Percentiles rank a stretch among this genome's conserved stretches.
These are phyloP conservation scores for Lathyrus oleraceus DNA, from an alignment of 306 rosid species.

Conservation along the genomic window DNA sequence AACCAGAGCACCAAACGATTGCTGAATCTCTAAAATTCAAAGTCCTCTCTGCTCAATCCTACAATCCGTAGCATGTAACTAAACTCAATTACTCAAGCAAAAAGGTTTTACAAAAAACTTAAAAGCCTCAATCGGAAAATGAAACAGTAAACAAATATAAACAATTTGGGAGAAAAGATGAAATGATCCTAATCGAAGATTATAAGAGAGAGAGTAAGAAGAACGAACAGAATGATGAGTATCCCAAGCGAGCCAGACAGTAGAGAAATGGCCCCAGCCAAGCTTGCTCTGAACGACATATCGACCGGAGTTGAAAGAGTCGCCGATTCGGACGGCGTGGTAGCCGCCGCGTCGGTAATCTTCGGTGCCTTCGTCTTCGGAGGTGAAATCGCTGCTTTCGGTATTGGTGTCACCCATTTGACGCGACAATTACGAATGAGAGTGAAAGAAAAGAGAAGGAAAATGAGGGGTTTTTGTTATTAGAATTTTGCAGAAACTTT, in stretches of 20 bases:
- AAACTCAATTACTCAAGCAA: slow-evolving; percentile 12
- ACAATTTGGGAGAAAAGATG: not conserved
- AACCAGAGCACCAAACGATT: not conserved
- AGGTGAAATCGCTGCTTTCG: slow-evolving; percentile 88
- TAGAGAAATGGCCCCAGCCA: slow-evolving; percentile 99
- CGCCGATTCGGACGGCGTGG: slow-evolving; percentile 91
- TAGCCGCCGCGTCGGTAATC: slow-evolving; percentile 96
- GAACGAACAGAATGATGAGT: slow-evolving; percentile 53
- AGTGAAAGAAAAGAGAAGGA: not conserved
- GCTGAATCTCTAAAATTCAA: not conserved
- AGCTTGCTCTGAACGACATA: slow-evolving; percentile 89
- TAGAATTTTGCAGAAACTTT: not conserved
- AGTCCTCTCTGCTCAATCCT: not conserved
- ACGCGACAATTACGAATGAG: not conserved
- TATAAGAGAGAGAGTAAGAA: slow-evolving; percentile 27
- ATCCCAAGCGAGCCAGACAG: slow-evolving; percentile 99
- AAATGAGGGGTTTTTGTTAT: not conserved
- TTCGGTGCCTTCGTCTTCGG: slow-evolving; percentile 97
- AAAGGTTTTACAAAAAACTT: not conserved
- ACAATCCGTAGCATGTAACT: slow-evolving; percentile 4
- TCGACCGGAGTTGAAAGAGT: slow-evolving; percentile 67
- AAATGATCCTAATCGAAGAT: not conserved
- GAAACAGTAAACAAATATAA: not conserved
- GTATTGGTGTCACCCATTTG: slow-evolving; percentile 60
- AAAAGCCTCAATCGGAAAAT: not conserved